Conservation (phyloP, 2,329 filamentous ascomycete genomes). For the Colletotrichum abscissum region DNA sequence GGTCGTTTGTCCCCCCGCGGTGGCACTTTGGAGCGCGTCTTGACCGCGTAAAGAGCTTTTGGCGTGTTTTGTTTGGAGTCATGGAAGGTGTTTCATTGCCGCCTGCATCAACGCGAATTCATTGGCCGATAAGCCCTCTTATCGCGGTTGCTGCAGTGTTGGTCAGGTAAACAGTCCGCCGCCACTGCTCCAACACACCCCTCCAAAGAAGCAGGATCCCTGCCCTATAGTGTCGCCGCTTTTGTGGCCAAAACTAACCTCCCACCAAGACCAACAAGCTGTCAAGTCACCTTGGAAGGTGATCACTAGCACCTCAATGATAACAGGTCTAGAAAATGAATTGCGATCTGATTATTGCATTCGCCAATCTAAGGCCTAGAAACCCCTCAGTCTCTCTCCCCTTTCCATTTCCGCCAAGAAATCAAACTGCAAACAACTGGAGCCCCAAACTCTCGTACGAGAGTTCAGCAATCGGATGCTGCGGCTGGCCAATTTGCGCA, state of each 20-base stretch:
- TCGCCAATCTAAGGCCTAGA: background rate
- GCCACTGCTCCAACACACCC: background rate
- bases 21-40: conserved; percentile 26
- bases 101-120: conserved; percentile 6
- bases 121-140: conserved; percentile 35
- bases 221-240: conserved; percentile 7
- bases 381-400: too few species aligned
- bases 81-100: conserved; percentile 14
- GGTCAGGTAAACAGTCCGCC: conserved; percentile 25
- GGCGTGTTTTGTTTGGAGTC: conserved; percentile 21
- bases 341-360: background rate
- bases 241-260: background rate
- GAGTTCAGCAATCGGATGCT: too few species aligned
- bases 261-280: background rate
- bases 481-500: too few species aligned
- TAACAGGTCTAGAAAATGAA: background rate
- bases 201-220: conserved; percentile 9
- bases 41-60: conserved; percentile 37
- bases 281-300: background rate
- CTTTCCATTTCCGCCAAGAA: too few species aligned
- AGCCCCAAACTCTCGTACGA: too few species aligned
- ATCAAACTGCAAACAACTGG: too few species aligned
- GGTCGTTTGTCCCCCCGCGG: background rate
- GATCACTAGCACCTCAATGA: background rate
- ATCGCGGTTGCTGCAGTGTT: conserved; percentile 31